These are phyloP conservation scores for Salmacisia buchloeana DNA, from an alignment of 1,284 basidiomycete genomes.

Conservation along the genomic window DNA sequence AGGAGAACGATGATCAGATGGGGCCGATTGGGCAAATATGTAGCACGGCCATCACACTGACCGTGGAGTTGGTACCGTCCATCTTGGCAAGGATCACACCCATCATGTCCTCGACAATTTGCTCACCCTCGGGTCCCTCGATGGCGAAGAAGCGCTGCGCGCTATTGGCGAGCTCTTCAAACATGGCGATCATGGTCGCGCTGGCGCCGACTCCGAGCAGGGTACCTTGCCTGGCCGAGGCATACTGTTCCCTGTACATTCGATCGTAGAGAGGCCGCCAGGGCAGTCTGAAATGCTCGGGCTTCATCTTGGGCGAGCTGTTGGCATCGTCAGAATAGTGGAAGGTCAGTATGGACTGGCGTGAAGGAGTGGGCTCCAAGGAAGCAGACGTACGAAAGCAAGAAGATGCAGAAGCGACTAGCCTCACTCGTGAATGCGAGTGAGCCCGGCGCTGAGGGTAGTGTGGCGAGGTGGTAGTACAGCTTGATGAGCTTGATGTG, in stretches of 20 bases:
- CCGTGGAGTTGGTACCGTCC: conserved; percentile 64
- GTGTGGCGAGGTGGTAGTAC: neutral
- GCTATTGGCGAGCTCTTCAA: conserved; percentile 74
- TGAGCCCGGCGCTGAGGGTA: neutral
- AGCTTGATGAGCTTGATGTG: neutral
- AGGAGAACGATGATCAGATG: conserved; percentile 47
- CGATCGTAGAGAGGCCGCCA: conserved; percentile 82
- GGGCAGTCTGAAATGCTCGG: conserved; percentile 62
- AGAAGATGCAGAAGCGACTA: neutral
- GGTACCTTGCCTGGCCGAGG: conserved; percentile 58
- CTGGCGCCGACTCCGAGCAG: conserved; percentile 59
- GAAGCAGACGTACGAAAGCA: neutral
- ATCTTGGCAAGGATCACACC: conserved; percentile 67
- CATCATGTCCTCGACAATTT: conserved; percentile 65
- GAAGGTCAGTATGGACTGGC: neutral
- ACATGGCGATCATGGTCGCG: conserved; percentile 60
- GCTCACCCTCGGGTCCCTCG: conserved; percentile 65
- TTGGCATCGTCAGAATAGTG: neutral
- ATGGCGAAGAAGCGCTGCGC: conserved; percentile 71
- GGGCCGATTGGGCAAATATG: too few species aligned
- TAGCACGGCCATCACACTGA: conserved; percentile 55
- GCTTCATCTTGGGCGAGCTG: neutral
- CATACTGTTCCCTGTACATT: conserved; percentile 73
- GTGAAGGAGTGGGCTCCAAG: neutral
- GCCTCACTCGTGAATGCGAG: neutral